phyloP scores from a whole-genome alignment of 768 basidiomycete genomes.

The Kwoniella botswanensis region DNA sequence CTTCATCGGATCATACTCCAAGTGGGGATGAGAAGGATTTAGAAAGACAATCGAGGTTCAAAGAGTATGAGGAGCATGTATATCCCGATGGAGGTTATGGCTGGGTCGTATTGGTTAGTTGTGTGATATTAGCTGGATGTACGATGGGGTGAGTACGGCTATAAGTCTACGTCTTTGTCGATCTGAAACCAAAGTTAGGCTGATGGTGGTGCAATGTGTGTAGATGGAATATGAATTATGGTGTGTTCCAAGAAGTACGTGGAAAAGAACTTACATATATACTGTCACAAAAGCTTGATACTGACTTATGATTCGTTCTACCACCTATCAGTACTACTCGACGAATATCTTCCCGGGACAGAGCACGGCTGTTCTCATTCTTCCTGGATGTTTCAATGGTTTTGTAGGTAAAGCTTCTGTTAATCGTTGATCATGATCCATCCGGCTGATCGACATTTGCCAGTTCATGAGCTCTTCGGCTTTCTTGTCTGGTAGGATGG shows the following conservation, averaged over 20 bases:
- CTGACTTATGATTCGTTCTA: not conserved
- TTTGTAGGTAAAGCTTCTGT: slow-evolving; percentile 13
- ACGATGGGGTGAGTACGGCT: slow-evolving; percentile 35
- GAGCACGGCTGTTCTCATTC: slow-evolving; percentile 23
- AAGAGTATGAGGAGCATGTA: slow-evolving; percentile 18
- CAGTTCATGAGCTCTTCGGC: slow-evolving; percentile 29
- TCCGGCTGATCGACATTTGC: not conserved
- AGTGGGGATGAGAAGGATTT: not conserved
- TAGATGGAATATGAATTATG: slow-evolving; percentile 41
- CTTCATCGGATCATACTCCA: not conserved
- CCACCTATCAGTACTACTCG: slow-evolving; percentile 28
- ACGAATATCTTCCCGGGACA: slow-evolving; percentile 18
- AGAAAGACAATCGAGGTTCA: not conserved
- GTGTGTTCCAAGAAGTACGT: slow-evolving; percentile 36
- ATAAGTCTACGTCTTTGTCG: not conserved
- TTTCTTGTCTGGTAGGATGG: slow-evolving; percentile 38
- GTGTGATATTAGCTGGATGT: slow-evolving; percentile 33
- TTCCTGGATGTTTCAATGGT: slow-evolving; percentile 20
- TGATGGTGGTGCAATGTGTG: not conserved
- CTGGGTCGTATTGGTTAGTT: slow-evolving; percentile 41
- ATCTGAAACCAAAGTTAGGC: not conserved
- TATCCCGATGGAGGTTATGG: slow-evolving; percentile 50
- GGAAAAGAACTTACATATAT: no score
- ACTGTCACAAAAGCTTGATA: no score
- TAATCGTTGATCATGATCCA: not conserved